Base-by-base conservation (phyloP, 176 grass and related monocot genomes). In the Musa schizocarpa region DNA sequence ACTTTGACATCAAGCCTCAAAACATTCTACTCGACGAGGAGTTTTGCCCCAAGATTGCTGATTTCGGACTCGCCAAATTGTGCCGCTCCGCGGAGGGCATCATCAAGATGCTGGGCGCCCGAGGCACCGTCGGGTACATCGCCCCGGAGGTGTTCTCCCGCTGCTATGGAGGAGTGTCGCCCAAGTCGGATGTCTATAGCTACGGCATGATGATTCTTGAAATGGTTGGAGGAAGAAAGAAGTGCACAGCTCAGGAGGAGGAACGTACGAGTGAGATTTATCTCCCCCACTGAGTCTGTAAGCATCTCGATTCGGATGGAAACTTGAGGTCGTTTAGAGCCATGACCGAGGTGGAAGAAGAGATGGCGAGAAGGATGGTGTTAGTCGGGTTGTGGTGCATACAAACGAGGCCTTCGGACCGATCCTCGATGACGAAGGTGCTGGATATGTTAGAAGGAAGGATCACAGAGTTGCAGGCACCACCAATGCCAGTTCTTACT, bases 181-280 rank as follows among this genome's bases (percentile, higher is more conserved):
- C 50, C 22, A 73, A 73, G 71, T 73, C 71, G 1, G 71, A 73
- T 16, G 49, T 53, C 23, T 73, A 55, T 13, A 55, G 71, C 19
- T 55, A 55, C 3, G 22, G 71, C 22, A 73, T 55, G 71, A 26
- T 73, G 50, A 21, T 73, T n/a, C 71, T 73, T 2, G 71, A 73
- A 6, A 73, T 73, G 71, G 51, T 73, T 8, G 52, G 8, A 13
- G 71, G 71, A 3, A 55, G 50, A 21, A 54, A 52, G 67, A 69
- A 69, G 3, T 13, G 29, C 3, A 9, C 25, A 17, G 12, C 10
- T 14, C 67, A 17, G 8, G 29, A 2, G 13, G 67, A 69, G 10
- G 11, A 43, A 43, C 34, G 34, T 2, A 69, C 27, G 8, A 69
- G 67, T 9, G 67, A 69, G 25, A 8, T 69, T 49, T 50, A 50